These are phyloP conservation scores for Penicillium fimorum DNA, from an alignment of 495 filamentous ascomycete genomes.

Conservation along the genomic window DNA sequence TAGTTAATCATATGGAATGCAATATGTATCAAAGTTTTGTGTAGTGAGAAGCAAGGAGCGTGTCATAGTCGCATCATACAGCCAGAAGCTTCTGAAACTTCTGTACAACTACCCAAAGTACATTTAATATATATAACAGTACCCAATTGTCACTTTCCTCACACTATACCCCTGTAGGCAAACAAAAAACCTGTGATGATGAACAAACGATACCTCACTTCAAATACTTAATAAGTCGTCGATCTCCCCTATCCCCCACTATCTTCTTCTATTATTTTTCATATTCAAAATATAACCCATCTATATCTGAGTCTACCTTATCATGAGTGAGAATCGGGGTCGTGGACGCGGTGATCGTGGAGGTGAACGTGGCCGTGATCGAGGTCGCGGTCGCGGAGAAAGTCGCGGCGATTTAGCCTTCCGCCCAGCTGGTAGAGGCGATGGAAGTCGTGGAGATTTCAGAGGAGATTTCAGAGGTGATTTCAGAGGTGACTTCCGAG, in stretches of 20 bases:
- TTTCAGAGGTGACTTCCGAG: constrained; percentile 2
- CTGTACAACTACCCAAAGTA: background rate
- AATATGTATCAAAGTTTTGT: too few relatives aligned
- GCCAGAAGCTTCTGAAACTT: background rate
- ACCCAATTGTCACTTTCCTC: background rate
- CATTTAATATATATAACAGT: background rate
- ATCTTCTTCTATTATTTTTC: background rate
- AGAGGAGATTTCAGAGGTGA: background rate
- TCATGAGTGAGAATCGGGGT: constrained; percentile 10
- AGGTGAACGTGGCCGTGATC: constrained; percentile 1
- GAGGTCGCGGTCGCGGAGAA: constrained; percentile 3
- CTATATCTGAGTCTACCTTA: background rate
- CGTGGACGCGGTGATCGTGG: constrained; percentile 6
- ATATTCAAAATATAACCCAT: background rate
- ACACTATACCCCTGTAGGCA: background rate
- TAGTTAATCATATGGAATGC: background rate
- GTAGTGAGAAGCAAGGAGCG: too few relatives aligned
- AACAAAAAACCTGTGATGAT: background rate
- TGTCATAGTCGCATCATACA: background rate
- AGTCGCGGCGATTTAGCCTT: background rate
- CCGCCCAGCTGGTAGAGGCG: constrained; percentile 2
- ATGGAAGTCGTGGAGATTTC: constrained; percentile 2
- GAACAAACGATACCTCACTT: background rate
- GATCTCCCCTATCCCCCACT: background rate
- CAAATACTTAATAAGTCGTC: background rate